Percentiles rank a stretch among this genome's conserved stretches.
These are phyloP conservation scores for Cercospora zeina DNA, from an alignment of 2,329 filamentous ascomycete genomes.

Conservation along the genomic window DNA sequence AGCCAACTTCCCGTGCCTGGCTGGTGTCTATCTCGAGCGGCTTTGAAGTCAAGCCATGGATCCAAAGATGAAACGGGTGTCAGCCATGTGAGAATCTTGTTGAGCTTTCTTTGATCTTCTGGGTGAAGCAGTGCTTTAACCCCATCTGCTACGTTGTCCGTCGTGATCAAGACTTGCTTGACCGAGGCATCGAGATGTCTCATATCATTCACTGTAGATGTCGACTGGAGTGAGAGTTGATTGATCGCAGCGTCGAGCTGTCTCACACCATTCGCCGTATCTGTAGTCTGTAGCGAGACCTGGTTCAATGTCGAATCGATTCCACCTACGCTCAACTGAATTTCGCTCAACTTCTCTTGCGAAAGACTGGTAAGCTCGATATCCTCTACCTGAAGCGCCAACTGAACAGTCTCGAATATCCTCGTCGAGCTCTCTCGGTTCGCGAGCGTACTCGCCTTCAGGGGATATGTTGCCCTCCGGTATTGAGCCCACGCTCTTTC, in stretches of 20 bases:
- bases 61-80: slow-evolving; percentile 17
- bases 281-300: not conserved
- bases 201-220: no score
- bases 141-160: not conserved
- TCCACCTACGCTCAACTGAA: not conserved
- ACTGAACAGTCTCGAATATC: not conserved
- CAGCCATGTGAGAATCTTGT: slow-evolving; percentile 25
- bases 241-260: no score
- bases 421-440: not conserved
- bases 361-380: not conserved
- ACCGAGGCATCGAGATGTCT: no score
- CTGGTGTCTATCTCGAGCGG: slow-evolving; percentile 27
- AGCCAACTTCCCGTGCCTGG: slow-evolving; percentile 31
- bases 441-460: not conserved
- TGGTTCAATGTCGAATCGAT: not conserved
- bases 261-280: not conserved
- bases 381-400: not conserved
- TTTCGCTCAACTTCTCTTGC: not conserved
- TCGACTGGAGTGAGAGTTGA: no score
- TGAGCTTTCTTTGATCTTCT: not conserved
- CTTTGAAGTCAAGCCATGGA: slow-evolving; percentile 26
- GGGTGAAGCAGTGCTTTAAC: not conserved
- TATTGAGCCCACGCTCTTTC: slow-evolving; percentile 1
- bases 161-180: not conserved
- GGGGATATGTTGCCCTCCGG: not conserved